Evolutionary conservation across 306 rosid species (phyloP).

Genomic region (Carpinus viminea): DNA sequence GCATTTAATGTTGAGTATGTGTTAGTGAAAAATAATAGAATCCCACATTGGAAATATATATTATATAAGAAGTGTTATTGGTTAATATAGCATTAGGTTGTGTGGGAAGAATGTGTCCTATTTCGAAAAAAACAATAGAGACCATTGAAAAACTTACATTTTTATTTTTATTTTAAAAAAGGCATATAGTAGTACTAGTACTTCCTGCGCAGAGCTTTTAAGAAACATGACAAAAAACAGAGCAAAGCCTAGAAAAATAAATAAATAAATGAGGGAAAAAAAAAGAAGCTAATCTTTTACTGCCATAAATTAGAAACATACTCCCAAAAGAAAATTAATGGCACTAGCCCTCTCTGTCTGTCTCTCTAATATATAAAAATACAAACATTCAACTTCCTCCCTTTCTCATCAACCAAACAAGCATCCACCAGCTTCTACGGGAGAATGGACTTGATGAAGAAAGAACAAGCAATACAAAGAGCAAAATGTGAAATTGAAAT

Average conservation of each 20-base stretch:
- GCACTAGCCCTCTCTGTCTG: not conserved
- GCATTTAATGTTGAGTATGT: not conserved
- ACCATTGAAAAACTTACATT: not conserved
- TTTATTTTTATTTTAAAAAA: too few species aligned
- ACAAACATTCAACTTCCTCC: not conserved
- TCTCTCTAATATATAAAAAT: not conserved
- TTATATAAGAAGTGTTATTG: too few species aligned
- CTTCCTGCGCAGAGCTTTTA: not conserved
- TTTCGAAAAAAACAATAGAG: not conserved
- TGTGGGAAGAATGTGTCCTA: not conserved
- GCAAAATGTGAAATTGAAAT: not conserved
- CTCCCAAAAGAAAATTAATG: not conserved
- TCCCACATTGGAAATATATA: too few species aligned
- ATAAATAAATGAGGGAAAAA: too few species aligned
- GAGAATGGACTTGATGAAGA: not conserved
- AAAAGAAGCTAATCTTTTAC: not conserved
- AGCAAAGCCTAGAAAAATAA: not conserved
- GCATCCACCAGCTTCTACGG: not conserved
- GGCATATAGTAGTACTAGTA: not conserved
- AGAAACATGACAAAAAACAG: too few species aligned
- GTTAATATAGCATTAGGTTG: too few species aligned
- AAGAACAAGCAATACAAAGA: not conserved
- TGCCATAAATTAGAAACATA: not conserved
- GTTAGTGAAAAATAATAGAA: too few species aligned
- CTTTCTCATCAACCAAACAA: not conserved